These are phyloP conservation scores for Aspergillus glaucus DNA, from an alignment of 2,329 filamentous ascomycete genomes.

Conservation along the genomic window DNA sequence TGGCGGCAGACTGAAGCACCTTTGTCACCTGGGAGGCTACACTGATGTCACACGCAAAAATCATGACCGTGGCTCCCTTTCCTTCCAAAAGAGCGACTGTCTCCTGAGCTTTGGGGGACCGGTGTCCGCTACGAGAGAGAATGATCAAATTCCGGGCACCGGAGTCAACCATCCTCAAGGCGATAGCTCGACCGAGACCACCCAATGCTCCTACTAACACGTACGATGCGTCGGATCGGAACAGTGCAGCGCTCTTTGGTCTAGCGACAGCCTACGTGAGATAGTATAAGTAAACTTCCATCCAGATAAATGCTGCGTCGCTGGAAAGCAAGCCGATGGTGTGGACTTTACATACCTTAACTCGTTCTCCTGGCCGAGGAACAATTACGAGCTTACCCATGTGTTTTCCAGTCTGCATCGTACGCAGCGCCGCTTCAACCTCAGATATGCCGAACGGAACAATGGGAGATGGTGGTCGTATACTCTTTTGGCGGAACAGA, in stretches of 20 bases:
- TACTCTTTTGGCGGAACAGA: neutral
- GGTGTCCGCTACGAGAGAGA: constrained; percentile 6
- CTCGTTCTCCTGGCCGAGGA: constrained; percentile 10
- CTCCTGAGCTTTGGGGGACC: neutral
- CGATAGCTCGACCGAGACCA: constrained; percentile 9
- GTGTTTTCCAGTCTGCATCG: constrained; percentile 27
- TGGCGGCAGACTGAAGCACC: constrained; percentile 7
- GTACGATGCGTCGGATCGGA: constrained; percentile 5
- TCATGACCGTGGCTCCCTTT: constrained; percentile 9
- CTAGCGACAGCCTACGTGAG: neutral
- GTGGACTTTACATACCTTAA: neutral
- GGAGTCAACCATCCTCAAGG: constrained; percentile 4
- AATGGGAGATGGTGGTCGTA: neutral
- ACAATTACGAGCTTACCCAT: constrained; percentile 35
- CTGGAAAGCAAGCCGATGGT: neutral
- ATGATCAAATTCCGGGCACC: constrained; percentile 9
- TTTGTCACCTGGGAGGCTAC: constrained; percentile 6
- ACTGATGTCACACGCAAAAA: constrained; percentile 20
- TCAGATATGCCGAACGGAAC: neutral
- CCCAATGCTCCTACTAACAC: constrained; percentile 13
- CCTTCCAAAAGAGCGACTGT: constrained; percentile 12
- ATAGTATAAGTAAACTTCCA: neutral
- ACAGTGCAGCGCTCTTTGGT: neutral
- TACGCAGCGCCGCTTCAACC: constrained; percentile 17
- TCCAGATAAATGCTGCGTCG: neutral